phyloP scores from a whole-genome alignment of 768 basidiomycete genomes.

The Psilocybe cyanescens region DNA sequence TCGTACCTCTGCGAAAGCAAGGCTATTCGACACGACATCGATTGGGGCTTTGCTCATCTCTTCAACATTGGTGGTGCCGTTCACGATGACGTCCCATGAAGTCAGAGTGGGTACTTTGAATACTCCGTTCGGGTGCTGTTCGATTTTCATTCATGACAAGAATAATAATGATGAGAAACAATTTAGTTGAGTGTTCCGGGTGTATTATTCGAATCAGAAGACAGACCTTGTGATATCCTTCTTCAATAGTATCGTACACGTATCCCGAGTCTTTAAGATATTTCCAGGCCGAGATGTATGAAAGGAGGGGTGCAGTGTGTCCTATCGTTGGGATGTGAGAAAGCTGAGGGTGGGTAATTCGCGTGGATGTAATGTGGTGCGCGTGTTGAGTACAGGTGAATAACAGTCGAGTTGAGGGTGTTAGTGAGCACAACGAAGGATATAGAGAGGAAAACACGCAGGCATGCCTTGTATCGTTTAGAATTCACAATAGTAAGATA shows the following conservation, averaged over 20 bases:
- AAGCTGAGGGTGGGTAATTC: constrained; percentile 12
- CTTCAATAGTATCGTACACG: constrained; percentile 29
- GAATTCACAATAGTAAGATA: not conserved
- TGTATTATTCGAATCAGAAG: no score
- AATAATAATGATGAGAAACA: not conserved
- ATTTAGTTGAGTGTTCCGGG: no score
- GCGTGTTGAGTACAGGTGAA: no score
- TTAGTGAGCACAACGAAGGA: no score
- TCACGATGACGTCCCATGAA: constrained; percentile 49
- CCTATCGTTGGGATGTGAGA: constrained; percentile 38
- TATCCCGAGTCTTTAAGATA: constrained; percentile 21
- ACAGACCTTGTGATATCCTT: constrained; percentile 37
- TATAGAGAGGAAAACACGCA: not conserved
- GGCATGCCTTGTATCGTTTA: not conserved
- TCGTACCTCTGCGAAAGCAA: constrained; percentile 41
- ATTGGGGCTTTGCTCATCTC: constrained; percentile 51
- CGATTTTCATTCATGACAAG: not conserved
- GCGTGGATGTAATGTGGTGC: not conserved
- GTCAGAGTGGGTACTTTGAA: constrained; percentile 50
- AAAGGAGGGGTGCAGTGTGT: constrained; percentile 30
- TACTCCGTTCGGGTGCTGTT: constrained; percentile 26
- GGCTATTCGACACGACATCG: constrained; percentile 44
- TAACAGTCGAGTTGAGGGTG: no score
- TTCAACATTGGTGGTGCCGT: constrained; percentile 42
- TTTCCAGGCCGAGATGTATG: constrained; percentile 32